Conservation (phyloP, 2,329 filamentous ascomycete genomes). For the Talaromyces amestolkiae region DNA sequence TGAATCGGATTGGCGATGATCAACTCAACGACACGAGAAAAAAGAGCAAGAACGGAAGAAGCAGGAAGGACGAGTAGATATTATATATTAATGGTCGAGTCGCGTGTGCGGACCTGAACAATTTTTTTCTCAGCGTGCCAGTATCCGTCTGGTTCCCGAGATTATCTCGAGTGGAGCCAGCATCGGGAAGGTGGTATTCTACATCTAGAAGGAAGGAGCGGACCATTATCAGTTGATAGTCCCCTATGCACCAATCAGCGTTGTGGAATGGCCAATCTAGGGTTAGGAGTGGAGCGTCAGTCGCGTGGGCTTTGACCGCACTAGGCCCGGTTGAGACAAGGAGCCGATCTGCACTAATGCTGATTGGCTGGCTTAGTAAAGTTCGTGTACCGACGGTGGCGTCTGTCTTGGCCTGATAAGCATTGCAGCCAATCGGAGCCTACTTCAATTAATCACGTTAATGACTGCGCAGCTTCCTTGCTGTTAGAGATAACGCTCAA, state of each 20-base stretch:
- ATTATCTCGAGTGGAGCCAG: conserved; percentile 1
- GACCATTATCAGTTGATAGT: conserved; percentile 7
- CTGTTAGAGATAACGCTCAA: conserved; percentile 1
- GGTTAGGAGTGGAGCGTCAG: not conserved
- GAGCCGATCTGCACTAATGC: not conserved
- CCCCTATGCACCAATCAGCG: not conserved
- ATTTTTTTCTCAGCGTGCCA: conserved; percentile 2
- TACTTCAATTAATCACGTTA: not conserved
- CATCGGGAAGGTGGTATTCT: conserved; percentile 3
- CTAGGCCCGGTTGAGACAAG: not conserved
- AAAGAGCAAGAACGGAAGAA: not conserved
- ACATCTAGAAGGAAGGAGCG: conserved; percentile 14
- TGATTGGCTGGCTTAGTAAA: not conserved
- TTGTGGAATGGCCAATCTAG: not conserved
- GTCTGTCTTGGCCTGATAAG: conserved; percentile 2
- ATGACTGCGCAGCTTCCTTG: not conserved
- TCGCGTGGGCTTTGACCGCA: conserved; percentile 9
- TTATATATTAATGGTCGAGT: conserved; percentile 2
- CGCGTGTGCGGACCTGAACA: conserved; percentile 5
- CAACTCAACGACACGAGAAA: not conserved
- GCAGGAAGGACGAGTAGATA: not conserved
- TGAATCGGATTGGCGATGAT: not conserved
- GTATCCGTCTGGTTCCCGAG: not conserved
- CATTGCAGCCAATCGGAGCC: not conserved
- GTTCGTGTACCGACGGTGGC: not conserved